Base-by-base conservation (phyloP, 768 basidiomycete genomes). In the Dendrothele bispora region DNA sequence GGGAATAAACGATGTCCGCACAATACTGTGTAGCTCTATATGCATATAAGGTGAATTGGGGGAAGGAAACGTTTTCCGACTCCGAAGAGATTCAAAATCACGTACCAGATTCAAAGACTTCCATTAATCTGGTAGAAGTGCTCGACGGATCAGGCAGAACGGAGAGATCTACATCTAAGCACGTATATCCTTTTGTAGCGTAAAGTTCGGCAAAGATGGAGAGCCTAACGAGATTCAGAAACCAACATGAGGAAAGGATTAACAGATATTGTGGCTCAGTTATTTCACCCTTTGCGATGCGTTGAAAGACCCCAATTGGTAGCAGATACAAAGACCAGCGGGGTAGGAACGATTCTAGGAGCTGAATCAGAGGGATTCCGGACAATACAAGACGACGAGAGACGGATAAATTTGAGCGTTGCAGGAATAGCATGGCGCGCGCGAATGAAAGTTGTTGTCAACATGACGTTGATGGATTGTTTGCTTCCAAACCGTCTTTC, bases 241-340 rank as follows among this genome's bases (percentile, higher is more conserved):
- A 34, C 14, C n/a, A n/a, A n/a, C n/a, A n/a, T n/a, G n/a, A n/a
- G n/a, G 17, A 32, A 26, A 37, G 32, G 38, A 34, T 11, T 45
- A 12, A 43, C 44, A 42, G 38, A 39, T 28, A 18, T 3, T 17
- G 37, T 12, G 22, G 20, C 25, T 11, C 24, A 32, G 24, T 29
- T 15, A 39, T 51, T 47, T 55, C 57, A 79, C 75, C 71, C 71
- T 49, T 58, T 58, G 28, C 56, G 53, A 8, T 74, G 76, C 17
- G 56, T 52, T 43, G 55, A 39, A 8, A 27, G 45, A 57, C 77
- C 74, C 77, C 78, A 77, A 24, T 55, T 43, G n/a, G 63, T 65
- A 0, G 76, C 68, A 12, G 79, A 79, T 29, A 80, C 68, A 48
- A 82, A 79, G 0, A 79, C 70, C 17, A 82, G 61, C 10, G 79